Base-by-base conservation (phyloP, 768 basidiomycete genomes). In the Kwoniella botswanensis region DNA sequence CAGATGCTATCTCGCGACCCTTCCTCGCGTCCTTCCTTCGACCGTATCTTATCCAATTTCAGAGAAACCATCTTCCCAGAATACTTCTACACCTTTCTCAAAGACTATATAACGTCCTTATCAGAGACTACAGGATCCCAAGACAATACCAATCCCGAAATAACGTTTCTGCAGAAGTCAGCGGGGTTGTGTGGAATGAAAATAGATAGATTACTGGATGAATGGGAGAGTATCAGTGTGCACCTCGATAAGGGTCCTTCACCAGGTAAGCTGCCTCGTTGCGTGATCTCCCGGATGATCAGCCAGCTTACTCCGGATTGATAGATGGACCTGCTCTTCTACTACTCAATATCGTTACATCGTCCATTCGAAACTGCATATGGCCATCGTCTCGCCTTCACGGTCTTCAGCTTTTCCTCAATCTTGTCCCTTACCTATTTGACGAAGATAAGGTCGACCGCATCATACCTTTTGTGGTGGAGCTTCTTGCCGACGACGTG, bases 391-490 rank as follows among this genome's bases (percentile, higher is more conserved):
- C 93, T 21, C 93, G 93, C 83, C 85, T 95, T 24, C 90, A 88
- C 44, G 92, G 91, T 0, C 84, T 98, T 58, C 94, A 98, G 76
- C 87, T 96, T 4, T 91, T 97, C 67, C 87, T 97, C 26, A 92
- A 92, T 0, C 85, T 98, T 17, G 87, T 89, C 9, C 87, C 88
- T 12, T 91, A 92, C 75, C 86, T 98, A 44, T 93, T 93, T 0
- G 97, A 98, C 78, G 97, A 98, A 82, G 93, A 94, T 3, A 95
- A 95, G 81, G 85, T 98, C 63, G 97, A 99, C 80, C 89, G 95
- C 1, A 89, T 97, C 86, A 87, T 96, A 2, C 97, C 97, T 0
- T 98, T 94, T 74, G 88, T 95, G 29, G 90, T 98, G 1, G 93
- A 94, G 50, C 86, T 98, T 4, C 83, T 97, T 21, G 90, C 91